Percentiles rank a stretch among this genome's conserved stretches.
phyloP scores from a whole-genome alignment of 768 basidiomycete genomes.

The Termitomyces sp. region DNA sequence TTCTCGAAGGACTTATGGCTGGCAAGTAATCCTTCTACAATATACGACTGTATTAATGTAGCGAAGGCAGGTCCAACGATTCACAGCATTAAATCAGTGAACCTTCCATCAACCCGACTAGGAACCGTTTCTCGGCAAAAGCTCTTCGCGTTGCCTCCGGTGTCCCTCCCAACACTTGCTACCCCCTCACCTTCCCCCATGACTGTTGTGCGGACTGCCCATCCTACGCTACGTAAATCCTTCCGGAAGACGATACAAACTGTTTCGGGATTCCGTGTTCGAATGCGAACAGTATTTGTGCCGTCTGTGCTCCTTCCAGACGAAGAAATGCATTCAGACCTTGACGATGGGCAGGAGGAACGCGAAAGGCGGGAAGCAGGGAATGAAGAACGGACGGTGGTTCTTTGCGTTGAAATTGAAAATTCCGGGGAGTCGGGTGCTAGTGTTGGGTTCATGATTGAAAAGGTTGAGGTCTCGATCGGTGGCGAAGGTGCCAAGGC shows the following conservation, averaged over 20 bases:
- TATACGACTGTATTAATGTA: neutral
- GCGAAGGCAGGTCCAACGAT: conserved; percentile 38
- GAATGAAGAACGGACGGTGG: conserved; percentile 77
- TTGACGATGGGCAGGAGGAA: conserved; percentile 40
- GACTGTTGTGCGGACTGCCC: conserved; percentile 40
- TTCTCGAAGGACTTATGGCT: conserved; percentile 56
- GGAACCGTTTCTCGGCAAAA: conserved; percentile 63
- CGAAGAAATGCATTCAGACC: conserved; percentile 19
- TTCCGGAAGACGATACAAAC: conserved; percentile 76
- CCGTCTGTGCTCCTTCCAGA: conserved; percentile 73
- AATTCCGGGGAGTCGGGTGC: conserved; percentile 64
- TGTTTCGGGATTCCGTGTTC: conserved; percentile 79
- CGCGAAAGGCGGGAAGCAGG: conserved; percentile 59
- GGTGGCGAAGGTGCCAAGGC: conserved; percentile 57
- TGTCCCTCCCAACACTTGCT: conserved; percentile 34
- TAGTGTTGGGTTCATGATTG: conserved; percentile 66
- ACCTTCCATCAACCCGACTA: conserved; percentile 66
- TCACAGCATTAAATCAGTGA: conserved; percentile 25
- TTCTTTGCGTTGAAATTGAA: conserved; percentile 89
- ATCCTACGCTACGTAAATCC: conserved; percentile 77
- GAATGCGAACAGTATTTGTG: conserved; percentile 93
- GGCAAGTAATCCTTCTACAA: conserved; percentile 30
- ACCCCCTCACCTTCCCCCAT: conserved; percentile 45
- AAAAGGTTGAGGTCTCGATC: conserved; percentile 69
- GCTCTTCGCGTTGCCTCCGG: conserved; percentile 55